Base-by-base conservation (phyloP, 2,329 filamentous ascomycete genomes). In the Colletotrichum sp. region DNA sequence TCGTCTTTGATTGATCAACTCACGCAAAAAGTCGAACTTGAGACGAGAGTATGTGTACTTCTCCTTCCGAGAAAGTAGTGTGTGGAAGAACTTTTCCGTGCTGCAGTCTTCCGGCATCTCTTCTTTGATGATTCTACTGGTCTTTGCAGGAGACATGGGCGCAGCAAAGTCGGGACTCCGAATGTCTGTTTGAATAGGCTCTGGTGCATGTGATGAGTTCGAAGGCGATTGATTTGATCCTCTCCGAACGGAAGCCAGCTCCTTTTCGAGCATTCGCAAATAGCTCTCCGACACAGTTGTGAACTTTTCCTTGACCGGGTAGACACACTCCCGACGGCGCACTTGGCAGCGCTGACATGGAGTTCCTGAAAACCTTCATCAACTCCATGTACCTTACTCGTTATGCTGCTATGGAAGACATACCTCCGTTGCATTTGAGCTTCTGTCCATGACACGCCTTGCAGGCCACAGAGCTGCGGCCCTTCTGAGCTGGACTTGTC, bases 341-440 rank as follows among this genome's bases (percentile, higher is more conserved):
- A 49, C 12, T 15, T 39, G 55, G 19, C 71, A 73, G 30, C 71
- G 71, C 16, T 73, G 49, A 3, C 71, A 73, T 8, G 71, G 71
- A 19, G 71, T 67, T 15, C 64, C 71, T 73, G 67, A 44, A 22
- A 13, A 13, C 11, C 44, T 5, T 13, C n/a, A 49, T 49, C 44
- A 52, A 52, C n/a, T 3, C 9, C 44, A 13, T 13, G 44, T 52
- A 3, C 44, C 6, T 12, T 7, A 9, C 9, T 12, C 22, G 0
- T 25, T 15, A 2, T 0, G 27, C 15, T 16, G 0, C 15, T 6
- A 8, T 65, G 52, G 55, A n/a, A n/a, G 16, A 57, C 77, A 5
- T 63, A 78, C 77, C 72, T 22, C 78, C 74, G 44, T 72, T 77
- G 29, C 78, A 78, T 36, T 77, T 79, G 15, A 79, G 68, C 62